Base-by-base conservation (phyloP, 129 eudicot species). In the Chrysanthemum lavandulifolium region DNA sequence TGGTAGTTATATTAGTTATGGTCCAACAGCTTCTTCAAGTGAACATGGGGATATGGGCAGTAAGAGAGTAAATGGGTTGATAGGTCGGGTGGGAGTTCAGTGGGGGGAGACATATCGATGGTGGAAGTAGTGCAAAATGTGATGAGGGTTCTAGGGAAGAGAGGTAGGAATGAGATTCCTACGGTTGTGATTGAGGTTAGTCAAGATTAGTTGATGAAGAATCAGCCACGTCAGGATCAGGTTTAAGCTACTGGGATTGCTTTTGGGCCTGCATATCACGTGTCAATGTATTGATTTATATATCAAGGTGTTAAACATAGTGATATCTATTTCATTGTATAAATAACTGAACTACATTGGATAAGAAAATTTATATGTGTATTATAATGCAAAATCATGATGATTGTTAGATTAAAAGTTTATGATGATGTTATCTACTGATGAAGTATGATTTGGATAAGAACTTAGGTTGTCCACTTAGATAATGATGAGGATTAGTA, bases 261-360 rank as follows among this genome's bases (percentile, higher is more conserved):
- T 13, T 89, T 92, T 71, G 96, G 98, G 25, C 96, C 98, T 61
- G 64, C 96, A 5, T 89, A 89, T 72, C 96, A 86, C 88, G 98
- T 49, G 56, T 51, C 5, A 12, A 6, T 51, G 50, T 29, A 15
- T 54, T 29, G 18, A 25, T 14, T 60, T 60, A 21, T 66, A 14
- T 64, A 33, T 7, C 10, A 47, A 47, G 13, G 1, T 43, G 53
- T 65, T 65, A 65, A 2, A 13, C 3, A 9, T 7, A 13, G 13
- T 47, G 10, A 3, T 0, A 45, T 59, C 4, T 58, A 31, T 23
- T 23, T 23, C 1, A 1, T 1, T 23, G 25, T 23, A 1, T 23
- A 23, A 23, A 23, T 23, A 23, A 23, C 25, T 23, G 25, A 23
- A 23, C 1, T 23, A 0, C 1, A 23, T 1, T 23, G 25, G 25